A percentile compares a stretch with the other conserved stretches of the same genome.
Conservation (phyloP, 139 green algal species). For the Chlamydomonas applanata region DNA sequence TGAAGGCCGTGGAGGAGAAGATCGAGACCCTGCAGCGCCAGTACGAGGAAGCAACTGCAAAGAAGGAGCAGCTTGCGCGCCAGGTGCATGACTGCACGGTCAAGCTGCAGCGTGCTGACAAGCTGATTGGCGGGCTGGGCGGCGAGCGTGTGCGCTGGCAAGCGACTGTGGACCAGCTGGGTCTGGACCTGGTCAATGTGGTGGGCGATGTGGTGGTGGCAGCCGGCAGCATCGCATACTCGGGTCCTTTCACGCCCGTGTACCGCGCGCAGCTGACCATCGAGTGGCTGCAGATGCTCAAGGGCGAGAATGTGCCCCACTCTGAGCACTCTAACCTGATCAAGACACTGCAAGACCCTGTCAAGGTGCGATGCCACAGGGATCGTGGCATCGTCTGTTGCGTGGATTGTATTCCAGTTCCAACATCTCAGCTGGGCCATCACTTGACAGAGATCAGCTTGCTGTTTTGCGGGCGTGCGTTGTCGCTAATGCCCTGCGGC, state of each 20-base stretch:
- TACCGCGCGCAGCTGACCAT: conserved; percentile 51
- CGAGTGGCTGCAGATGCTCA: conserved; percentile 51
- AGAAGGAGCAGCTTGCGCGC: conserved; percentile 70
- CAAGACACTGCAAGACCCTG: conserved; percentile 67
- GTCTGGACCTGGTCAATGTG: conserved; percentile 62
- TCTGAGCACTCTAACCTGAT: conserved; percentile 54
- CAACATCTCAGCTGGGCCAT: too few species aligned
- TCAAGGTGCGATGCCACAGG: conserved; percentile 42
- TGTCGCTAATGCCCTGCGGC: too few species aligned
- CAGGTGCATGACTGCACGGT: conserved; percentile 49
- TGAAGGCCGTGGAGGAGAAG: conserved; percentile 71
- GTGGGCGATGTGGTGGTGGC: conserved; percentile 72
- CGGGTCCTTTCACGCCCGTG: conserved; percentile 70
- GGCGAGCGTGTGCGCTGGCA: conserved; percentile 72
- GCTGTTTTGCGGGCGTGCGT: too few species aligned
- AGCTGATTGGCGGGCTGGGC: conserved; percentile 81
- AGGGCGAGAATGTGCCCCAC: conserved; percentile 49
- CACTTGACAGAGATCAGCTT: too few species aligned
- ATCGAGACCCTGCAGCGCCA: conserved; percentile 63
- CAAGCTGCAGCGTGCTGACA: conserved; percentile 57
- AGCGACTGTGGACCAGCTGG: conserved; percentile 65
- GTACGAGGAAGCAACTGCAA: conserved; percentile 64
- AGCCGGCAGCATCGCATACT: conserved; percentile 62
- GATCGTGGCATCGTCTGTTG: too few species aligned
- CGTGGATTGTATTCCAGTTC: too few species aligned